phyloP scores from a whole-genome alignment of 2,329 filamentous ascomycete species.

The Taxawa tesnikishii region DNA sequence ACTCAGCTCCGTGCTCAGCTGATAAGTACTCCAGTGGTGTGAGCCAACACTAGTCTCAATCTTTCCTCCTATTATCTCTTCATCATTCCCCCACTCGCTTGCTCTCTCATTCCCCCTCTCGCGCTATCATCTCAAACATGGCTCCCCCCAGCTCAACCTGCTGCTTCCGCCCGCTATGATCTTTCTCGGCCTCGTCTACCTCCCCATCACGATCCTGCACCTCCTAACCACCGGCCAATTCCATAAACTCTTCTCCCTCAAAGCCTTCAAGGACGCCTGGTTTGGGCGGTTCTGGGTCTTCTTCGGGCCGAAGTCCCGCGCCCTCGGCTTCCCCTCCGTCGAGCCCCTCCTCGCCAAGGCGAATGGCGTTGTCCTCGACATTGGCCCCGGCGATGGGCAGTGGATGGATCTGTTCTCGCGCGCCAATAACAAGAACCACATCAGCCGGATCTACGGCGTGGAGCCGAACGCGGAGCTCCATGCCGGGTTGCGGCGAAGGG shows the following conservation, averaged over 20 bases:
- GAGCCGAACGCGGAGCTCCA: conserved; percentile 50
- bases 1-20: too few species aligned
- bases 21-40: too few species aligned
- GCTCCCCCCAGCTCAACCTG: too few species aligned
- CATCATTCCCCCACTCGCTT: too few species aligned
- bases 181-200: conserved; percentile 34
- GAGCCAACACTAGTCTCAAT: too few species aligned
- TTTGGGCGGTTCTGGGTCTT: conserved; percentile 50
- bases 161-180: too few species aligned
- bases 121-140: too few species aligned
- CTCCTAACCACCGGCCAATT: conserved; percentile 21
- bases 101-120: too few species aligned
- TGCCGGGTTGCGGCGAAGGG: conserved; percentile 30
- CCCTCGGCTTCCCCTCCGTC: conserved; percentile 30
- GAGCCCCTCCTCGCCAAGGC: conserved; percentile 43
- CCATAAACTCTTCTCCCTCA: conserved; percentile 13
- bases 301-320: conserved; percentile 39
- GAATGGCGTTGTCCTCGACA: conserved; percentile 44
- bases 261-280: conserved; percentile 33
- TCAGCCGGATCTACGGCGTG: conserved; percentile 44
- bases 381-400: conserved; percentile 49
- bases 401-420: conserved; percentile 44
- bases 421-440: conserved; percentile 14
- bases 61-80: too few species aligned
- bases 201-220: conserved; percentile 38